These are phyloP conservation scores for Ascomycota sp. DNA, from an alignment of 2,329 filamentous ascomycete species.

Conservation along the genomic window DNA sequence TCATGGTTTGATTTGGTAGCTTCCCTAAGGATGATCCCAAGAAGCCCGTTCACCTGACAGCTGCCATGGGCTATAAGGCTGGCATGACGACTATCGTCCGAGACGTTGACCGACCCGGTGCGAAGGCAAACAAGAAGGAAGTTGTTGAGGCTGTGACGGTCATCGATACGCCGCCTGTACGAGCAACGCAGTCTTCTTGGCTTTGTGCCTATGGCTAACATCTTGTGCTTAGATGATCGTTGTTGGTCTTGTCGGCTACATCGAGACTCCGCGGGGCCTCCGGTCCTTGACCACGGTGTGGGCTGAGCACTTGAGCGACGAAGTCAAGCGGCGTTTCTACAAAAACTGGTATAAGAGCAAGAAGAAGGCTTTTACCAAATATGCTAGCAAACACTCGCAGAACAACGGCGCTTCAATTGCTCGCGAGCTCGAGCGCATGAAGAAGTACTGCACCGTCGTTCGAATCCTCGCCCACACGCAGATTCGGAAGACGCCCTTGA, in stretches of 20 bases:
- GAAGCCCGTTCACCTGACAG: slow-evolving; percentile 98
- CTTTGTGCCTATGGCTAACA: slow-evolving; percentile 54
- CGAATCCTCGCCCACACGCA: slow-evolving; percentile 98
- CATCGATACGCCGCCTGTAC: slow-evolving; percentile 89
- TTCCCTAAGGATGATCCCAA: slow-evolving; percentile 99
- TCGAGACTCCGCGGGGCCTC: slow-evolving; percentile 98
- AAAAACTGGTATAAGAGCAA: slow-evolving; percentile 99
- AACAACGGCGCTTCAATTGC: slow-evolving; percentile 75
- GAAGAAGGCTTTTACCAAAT: slow-evolving; percentile 99
- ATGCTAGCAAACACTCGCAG: slow-evolving; percentile 99
- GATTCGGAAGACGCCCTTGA: slow-evolving; percentile 96
- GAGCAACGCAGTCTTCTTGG: slow-evolving; percentile 68
- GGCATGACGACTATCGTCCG: slow-evolving; percentile 99
- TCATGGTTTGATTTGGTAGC: slow-evolving; percentile 25
- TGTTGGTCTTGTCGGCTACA: slow-evolving; percentile 99
- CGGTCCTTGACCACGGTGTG: slow-evolving; percentile 98
- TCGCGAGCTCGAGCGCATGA: slow-evolving; percentile 97
- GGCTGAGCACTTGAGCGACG: slow-evolving; percentile 97
- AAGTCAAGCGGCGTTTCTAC: slow-evolving; percentile 99
- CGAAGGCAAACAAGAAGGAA: slow-evolving; percentile 99
- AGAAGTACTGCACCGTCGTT: slow-evolving; percentile 99
- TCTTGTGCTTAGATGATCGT: slow-evolving; percentile 77
- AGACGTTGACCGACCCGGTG: slow-evolving; percentile 95
- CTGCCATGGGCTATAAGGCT: slow-evolving; percentile 98
- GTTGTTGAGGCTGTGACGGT: slow-evolving; percentile 74